phyloP scores from a whole-genome alignment of 1,284 basidiomycete genomes.

The Rhizoctonia solani region DNA sequence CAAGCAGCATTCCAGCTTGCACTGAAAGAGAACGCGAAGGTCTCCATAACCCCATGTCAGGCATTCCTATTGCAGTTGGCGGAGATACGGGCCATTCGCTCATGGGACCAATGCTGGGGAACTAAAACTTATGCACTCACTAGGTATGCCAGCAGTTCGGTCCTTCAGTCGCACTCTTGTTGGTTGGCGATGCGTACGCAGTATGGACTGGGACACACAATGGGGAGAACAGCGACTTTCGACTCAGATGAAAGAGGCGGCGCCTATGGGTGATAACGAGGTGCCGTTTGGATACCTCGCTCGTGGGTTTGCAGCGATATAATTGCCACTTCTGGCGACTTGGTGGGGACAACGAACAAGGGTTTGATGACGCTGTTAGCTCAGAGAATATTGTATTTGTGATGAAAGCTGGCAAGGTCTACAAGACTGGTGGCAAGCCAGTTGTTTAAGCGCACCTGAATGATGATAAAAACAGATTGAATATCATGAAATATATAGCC shows the following conservation, averaged over 20 bases:
- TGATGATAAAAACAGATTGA: background rate
- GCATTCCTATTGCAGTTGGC: conserved; percentile 58
- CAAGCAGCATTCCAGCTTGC: conserved; percentile 53
- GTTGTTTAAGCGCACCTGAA: background rate
- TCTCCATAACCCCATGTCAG: conserved; percentile 40
- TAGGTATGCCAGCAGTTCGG: conserved; percentile 59
- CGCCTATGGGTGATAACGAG: conserved; percentile 55
- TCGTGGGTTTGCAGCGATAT: conserved; percentile 62
- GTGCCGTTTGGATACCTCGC: conserved; percentile 60
- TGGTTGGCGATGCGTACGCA: conserved; percentile 61
- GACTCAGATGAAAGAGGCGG: conserved; percentile 35
- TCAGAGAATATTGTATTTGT: conserved; percentile 55
- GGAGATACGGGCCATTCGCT: conserved; percentile 66
- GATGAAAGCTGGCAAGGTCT: conserved; percentile 61
- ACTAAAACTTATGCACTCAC: conserved; percentile 61
- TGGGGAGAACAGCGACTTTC: conserved; percentile 41
- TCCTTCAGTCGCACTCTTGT: conserved; percentile 64
- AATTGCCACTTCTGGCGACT: conserved; percentile 55
- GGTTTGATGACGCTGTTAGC: conserved; percentile 56
- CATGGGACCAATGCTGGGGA: conserved; percentile 66
- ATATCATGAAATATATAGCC: too few relatives aligned
- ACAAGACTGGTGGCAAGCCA: conserved; percentile 50
- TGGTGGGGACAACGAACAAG: conserved; percentile 46
- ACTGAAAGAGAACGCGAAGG: conserved; percentile 42
- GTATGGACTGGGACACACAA: conserved; percentile 43